Evolutionary conservation across 78 protist genomes (phyloP).

Genomic region (Isochrysis galbana): DNA sequence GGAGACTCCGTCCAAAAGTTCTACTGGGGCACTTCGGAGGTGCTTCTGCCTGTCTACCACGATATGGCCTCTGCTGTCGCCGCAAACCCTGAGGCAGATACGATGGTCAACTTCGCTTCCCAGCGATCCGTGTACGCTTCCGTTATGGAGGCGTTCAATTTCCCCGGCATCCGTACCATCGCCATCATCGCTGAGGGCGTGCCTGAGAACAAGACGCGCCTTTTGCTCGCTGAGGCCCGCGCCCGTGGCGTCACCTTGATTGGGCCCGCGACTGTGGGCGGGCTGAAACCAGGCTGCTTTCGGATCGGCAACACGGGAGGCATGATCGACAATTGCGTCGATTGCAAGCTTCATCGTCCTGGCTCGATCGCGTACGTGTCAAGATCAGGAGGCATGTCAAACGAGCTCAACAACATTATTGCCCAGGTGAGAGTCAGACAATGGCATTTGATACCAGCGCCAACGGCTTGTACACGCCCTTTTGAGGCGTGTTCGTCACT

Average conservation of each 20-base stretch:
- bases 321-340: too few relatives aligned
- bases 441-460: too few relatives aligned
- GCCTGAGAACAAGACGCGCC: conserved; percentile 82
- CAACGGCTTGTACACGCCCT: too few relatives aligned
- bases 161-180: conserved; percentile 46
- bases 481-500: too few relatives aligned
- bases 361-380: too few relatives aligned
- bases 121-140: conserved; percentile 79
- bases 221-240: conserved; percentile 59
- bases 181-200: conserved; percentile 91
- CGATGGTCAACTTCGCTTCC: conserved; percentile 90
- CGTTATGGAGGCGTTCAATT: conserved; percentile 69
- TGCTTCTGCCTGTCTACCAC: conserved; percentile 79
- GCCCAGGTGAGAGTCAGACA: too few relatives aligned
- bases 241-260: conserved; percentile 67
- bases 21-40: conserved; percentile 86
- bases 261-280: conserved; percentile 97
- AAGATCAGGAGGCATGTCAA: conserved; percentile 81
- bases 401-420: conserved; percentile 86
- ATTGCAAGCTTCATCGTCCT: conserved; percentile 87
- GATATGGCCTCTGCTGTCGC: conserved; percentile 63
- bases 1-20: conserved; percentile 75
- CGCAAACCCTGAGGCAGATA: conserved; percentile 72
- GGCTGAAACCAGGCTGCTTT: conserved; percentile 90
- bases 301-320: conserved; percentile 93